Conservation (phyloP, 2,329 filamentous ascomycete genomes). For the Colletotrichum sp. region DNA sequence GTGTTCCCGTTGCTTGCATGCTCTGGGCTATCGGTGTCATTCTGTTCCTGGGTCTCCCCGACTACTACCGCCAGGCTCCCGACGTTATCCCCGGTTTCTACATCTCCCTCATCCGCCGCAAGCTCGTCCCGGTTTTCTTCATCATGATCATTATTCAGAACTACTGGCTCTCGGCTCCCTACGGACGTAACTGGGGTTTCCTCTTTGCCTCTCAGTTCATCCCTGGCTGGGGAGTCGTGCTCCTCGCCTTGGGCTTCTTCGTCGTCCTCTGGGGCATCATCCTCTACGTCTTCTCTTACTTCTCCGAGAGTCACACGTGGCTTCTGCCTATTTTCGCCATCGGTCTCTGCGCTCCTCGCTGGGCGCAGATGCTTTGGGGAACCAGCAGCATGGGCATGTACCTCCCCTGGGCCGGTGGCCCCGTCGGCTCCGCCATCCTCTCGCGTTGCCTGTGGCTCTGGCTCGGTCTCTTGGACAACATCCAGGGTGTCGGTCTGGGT, state of each 20-base stretch:
- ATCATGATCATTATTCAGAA: constrained; percentile 68
- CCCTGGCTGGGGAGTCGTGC: constrained; percentile 58
- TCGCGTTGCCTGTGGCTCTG: constrained; percentile 64
- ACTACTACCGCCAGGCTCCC: constrained; percentile 69
- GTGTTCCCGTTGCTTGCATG: constrained; percentile 60
- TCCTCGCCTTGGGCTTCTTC: constrained; percentile 62
- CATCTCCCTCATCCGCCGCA: constrained; percentile 63
- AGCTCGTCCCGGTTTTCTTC: constrained; percentile 72
- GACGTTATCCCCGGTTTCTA: constrained; percentile 71
- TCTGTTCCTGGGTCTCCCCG: constrained; percentile 66
- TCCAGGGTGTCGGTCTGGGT: constrained; percentile 71
- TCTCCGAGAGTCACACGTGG: constrained; percentile 69
- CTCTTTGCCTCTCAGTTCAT: constrained; percentile 64
- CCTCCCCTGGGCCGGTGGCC: constrained; percentile 64
- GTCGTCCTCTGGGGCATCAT: constrained; percentile 59
- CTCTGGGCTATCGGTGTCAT: constrained; percentile 61
- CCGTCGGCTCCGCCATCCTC: constrained; percentile 57
- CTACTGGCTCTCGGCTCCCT: constrained; percentile 69
- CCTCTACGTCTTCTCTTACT: constrained; percentile 54
- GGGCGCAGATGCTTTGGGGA: constrained; percentile 73
- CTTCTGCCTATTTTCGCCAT: constrained; percentile 72
- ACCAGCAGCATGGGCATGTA: constrained; percentile 64
- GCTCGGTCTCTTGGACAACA: constrained; percentile 68
- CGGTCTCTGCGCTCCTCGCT: constrained; percentile 68
- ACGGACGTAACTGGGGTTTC: constrained; percentile 71